Conservation (phyloP, 805 yeast species). For the Yarrowia porcina region DNA sequence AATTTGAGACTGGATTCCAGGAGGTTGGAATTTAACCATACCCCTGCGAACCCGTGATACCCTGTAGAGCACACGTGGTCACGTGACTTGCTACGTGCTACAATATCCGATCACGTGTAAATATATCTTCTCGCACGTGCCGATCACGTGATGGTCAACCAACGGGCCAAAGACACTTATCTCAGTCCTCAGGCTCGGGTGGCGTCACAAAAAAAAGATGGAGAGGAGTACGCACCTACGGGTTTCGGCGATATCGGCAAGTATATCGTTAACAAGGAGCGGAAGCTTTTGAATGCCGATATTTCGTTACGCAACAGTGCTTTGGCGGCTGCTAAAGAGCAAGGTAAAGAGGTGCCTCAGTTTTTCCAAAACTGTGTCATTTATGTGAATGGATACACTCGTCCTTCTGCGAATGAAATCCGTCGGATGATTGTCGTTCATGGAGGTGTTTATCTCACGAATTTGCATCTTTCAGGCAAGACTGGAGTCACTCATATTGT, state of each 20-base stretch:
- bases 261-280: slow-evolving; percentile 59
- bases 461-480: slow-evolving; percentile 45
- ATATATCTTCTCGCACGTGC: too few species aligned
- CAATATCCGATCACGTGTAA: too few species aligned
- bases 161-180: slow-evolving; percentile 10
- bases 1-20: too few species aligned
- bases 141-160: slow-evolving; percentile 6
- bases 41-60: too few species aligned
- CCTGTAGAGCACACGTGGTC: too few species aligned
- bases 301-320: slow-evolving; percentile 54
- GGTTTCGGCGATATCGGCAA: slow-evolving; percentile 65
- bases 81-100: too few species aligned
- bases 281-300: slow-evolving; percentile 18
- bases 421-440: slow-evolving; percentile 67
- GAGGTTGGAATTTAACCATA: too few species aligned
- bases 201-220: slow-evolving; percentile 30
- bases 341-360: slow-evolving; percentile 36
- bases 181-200: slow-evolving; percentile 26
- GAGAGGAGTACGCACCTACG: slow-evolving; percentile 42
- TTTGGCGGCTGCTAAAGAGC: slow-evolving; percentile 31
- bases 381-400: slow-evolving; percentile 86
- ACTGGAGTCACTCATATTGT: slow-evolving; percentile 78
- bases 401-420: slow-evolving; percentile 70
- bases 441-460: slow-evolving; percentile 71
- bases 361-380: slow-evolving; percentile 64